Conservation (phyloP, 495 filamentous ascomycete species). For the Penicillium simplicissimum region DNA sequence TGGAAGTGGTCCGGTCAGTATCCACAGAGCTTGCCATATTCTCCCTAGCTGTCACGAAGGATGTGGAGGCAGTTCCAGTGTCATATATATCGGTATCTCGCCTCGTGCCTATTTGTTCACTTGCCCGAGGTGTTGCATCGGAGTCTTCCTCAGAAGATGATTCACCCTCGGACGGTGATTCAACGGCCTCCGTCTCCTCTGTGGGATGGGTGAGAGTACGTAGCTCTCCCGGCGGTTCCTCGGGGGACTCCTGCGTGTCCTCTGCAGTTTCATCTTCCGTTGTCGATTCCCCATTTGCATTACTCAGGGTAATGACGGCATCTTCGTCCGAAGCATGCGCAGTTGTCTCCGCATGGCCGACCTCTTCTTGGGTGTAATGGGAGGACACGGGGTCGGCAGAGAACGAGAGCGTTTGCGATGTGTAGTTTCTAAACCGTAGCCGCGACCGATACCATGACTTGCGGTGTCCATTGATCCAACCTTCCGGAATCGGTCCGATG, state of each 20-base stretch:
- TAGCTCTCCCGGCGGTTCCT: slow-evolving; percentile 23
- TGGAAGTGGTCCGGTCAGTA: slow-evolving; percentile 20
- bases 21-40: slow-evolving; percentile 17
- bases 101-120: slow-evolving; percentile 6
- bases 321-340: slow-evolving; percentile 24
- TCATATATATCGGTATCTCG: slow-evolving; percentile 11
- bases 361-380: slow-evolving; percentile 41
- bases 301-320: slow-evolving; percentile 24
- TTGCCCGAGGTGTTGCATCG: slow-evolving; percentile 19
- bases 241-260: slow-evolving; percentile 19
- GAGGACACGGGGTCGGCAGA: slow-evolving; percentile 46
- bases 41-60: slow-evolving; percentile 38
- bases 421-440: slow-evolving; percentile 55
- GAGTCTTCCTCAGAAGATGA: slow-evolving; percentile 12
- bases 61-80: slow-evolving; percentile 24
- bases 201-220: slow-evolving; percentile 22
- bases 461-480: slow-evolving; percentile 66
- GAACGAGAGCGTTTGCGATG: slow-evolving; percentile 57
- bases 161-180: slow-evolving; percentile 6
- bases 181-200: slow-evolving; percentile 14
- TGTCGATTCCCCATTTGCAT: slow-evolving; percentile 15
- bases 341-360: slow-evolving; percentile 3
- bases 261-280: slow-evolving; percentile 21
- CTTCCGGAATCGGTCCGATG: slow-evolving; percentile 68
- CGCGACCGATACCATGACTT: slow-evolving; percentile 62